These are phyloP conservation scores for Macrocystidia cucumis DNA, from an alignment of 1,284 basidiomycete genomes.

Conservation along the genomic window DNA sequence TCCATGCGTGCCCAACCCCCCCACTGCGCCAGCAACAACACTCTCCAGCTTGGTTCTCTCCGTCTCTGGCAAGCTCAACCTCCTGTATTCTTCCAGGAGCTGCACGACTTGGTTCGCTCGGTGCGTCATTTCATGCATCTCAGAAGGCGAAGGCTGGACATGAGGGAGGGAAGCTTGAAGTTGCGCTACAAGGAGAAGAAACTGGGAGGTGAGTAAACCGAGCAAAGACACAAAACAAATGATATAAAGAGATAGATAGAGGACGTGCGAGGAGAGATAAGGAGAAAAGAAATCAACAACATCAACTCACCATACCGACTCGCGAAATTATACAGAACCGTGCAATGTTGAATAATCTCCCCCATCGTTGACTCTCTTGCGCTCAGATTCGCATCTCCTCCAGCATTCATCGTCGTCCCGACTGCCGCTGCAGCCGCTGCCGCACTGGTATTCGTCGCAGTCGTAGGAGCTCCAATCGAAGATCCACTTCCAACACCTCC, in stretches of 20 bases:
- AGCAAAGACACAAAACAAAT: no score
- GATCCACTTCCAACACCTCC: no score
- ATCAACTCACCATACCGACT: conserved; percentile 48
- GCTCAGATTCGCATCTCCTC: no score
- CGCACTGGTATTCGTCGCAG: no score
- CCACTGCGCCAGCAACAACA: no score
- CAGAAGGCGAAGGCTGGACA: conserved; percentile 41
- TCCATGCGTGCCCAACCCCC: conserved; percentile 17
- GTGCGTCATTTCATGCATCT: conserved; percentile 60
- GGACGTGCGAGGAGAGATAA: no score
- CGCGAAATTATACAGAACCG: conserved; percentile 52
- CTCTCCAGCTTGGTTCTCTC: conserved; percentile 25
- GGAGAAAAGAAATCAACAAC: conserved; percentile 6
- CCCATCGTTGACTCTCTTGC: no score
- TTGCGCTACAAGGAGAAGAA: conserved; percentile 39
- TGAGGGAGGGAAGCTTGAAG: conserved; percentile 36
- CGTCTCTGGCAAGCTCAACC: conserved; percentile 26
- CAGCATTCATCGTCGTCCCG: no score
- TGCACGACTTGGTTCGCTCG: conserved; percentile 56
- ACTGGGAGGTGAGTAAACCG: no score
- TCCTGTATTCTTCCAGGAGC: conserved; percentile 54
- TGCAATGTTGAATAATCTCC: conserved; percentile 60
- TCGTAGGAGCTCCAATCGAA: no score
- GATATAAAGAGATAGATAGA: conserved; percentile 5
- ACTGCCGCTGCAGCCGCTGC: no score